Conservation (phyloP, 2,329 filamentous ascomycete genomes). For the Diaporthe aspalathi region DNA sequence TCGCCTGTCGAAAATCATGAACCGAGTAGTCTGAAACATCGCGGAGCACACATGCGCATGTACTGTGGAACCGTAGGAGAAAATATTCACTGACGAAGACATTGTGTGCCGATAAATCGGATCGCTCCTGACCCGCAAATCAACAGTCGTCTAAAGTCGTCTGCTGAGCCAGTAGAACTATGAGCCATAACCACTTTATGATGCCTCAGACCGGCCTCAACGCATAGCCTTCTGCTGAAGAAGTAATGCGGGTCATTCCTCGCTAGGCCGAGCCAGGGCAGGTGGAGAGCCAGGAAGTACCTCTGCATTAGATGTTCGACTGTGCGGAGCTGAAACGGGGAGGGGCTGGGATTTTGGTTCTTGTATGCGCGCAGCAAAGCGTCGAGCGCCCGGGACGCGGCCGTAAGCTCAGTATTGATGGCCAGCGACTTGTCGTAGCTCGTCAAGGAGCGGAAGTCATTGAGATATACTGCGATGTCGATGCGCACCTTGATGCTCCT, state of each 20-base stretch:
- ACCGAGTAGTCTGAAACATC: background rate
- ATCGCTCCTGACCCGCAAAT: constrained; percentile 56
- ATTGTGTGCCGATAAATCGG: constrained; percentile 55
- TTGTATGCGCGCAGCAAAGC: constrained; percentile 48
- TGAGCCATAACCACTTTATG: constrained; percentile 45
- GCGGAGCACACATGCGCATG: no score
- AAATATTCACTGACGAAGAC: constrained; percentile 43
- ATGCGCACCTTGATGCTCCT: constrained; percentile 58
- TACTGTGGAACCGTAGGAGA: background rate
- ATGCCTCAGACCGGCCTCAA: constrained; percentile 53
- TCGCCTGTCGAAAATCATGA: background rate
- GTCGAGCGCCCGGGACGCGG: constrained; percentile 51
- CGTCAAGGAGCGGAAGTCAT: constrained; percentile 56
- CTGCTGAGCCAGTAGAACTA: constrained; percentile 53
- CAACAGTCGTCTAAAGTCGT: constrained; percentile 54
- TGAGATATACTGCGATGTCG: constrained; percentile 58
- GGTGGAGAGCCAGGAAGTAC: constrained; percentile 66
- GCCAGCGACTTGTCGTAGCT: constrained; percentile 61
- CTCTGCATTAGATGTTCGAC: constrained; percentile 58
- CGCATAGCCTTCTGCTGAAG: constrained; percentile 54
- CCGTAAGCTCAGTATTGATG: constrained; percentile 58
- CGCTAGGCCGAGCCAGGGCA: constrained; percentile 59
- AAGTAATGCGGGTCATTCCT: constrained; percentile 61
- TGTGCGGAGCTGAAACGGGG: constrained; percentile 58
- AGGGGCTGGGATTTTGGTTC: constrained; percentile 49